Base-by-base conservation (phyloP, 1,284 basidiomycete species). In the Melanopsichium pennsylvanicum region DNA sequence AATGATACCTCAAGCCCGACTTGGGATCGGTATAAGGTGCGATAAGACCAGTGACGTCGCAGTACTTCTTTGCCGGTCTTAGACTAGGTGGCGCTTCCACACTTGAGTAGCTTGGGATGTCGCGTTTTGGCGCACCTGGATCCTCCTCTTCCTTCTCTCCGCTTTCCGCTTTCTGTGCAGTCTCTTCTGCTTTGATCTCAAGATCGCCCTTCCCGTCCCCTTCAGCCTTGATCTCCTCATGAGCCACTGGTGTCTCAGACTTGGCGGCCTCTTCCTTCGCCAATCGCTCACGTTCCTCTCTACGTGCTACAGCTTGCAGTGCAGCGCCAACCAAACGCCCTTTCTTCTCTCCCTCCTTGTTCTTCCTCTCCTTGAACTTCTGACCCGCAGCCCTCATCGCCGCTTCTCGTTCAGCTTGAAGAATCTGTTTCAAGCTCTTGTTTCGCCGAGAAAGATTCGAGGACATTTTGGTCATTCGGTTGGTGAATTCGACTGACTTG, bases 51-150 rank as follows among this genome's bases (percentile, higher is more conserved):
- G 91, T 93, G 5, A 93, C 90, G 81, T 93, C 91, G 74, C 91
- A 93, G 63, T 90, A 91, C 66, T 88, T 88, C 64, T 87, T 86
- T 46, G 88, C 87, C 3, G 91, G 91, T 6, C 90, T 82, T 1
- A 93, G 79, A 13, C 89, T 91, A 0, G 91, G 91, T 0, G 91
- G 90, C 8, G 91, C 90, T 75, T 93, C 91, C 40, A 93, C 90
- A 1, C 88, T 89, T 22, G 40, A 38, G 31, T 44, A 60, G 6
- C 37, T 60, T 0, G 62, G 56, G 9, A 66, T 43, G 11, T 66
- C 47, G n/a, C 57, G 27, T 27, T 67, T 60, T 21, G 45, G 41
- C 50, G 44, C 37, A 9, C 18, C 49, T 15, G 31, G 19, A 39
- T 50, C 47, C 9, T 22, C 23, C 34, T 35, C 37, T 16, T 29